Percentiles rank a stretch among this genome's conserved stretches.
Evolutionary conservation across 2,329 filamentous ascomycete genomes (phyloP).

Genomic region (Drechslerella coelobrocha): DNA sequence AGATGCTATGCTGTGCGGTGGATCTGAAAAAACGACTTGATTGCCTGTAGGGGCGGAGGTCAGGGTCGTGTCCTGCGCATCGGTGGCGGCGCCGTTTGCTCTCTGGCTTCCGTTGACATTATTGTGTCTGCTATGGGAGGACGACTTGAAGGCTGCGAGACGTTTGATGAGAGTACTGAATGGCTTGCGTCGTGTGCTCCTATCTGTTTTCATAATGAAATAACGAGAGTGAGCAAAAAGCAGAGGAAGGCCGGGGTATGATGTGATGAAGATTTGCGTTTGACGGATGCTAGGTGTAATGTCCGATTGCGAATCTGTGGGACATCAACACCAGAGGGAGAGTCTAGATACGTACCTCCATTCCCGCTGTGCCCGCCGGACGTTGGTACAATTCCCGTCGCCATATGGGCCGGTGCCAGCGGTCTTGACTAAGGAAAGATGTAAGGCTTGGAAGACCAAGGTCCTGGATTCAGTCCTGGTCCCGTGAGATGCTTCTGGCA

Average conservation of each 20-base stretch:
- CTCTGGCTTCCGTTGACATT: conserved; percentile 58
- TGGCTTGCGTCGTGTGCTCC: conserved; percentile 67
- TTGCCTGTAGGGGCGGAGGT: conserved; percentile 58
- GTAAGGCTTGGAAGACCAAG: not conserved
- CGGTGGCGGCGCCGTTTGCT: conserved; percentile 22
- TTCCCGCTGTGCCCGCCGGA: conserved; percentile 30
- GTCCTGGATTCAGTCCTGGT: too few relatives aligned
- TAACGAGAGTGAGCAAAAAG: conserved; percentile 13
- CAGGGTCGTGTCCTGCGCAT: conserved; percentile 36
- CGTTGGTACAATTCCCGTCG: conserved; percentile 38
- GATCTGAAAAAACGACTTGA: conserved; percentile 65
- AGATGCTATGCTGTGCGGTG: conserved; percentile 61
- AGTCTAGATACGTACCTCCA: conserved; percentile 17
- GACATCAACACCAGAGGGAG: not conserved
- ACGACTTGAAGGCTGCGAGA: conserved; percentile 82
- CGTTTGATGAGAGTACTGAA: conserved; percentile 96
- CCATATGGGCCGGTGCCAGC: conserved; percentile 17
- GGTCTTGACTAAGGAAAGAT: not conserved
- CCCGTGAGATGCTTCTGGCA: conserved; percentile 17
- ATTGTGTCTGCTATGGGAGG: conserved; percentile 66
- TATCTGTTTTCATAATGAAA: conserved; percentile 18
- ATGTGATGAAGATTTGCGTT: too few relatives aligned
- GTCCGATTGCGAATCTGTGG: conserved; percentile 15
- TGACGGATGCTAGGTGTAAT: conserved; percentile 2
- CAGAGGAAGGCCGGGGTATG: not conserved